Evolutionary conservation across 495 filamentous ascomycete species (phyloP).

Genomic region (Hypoxylon crocopeplum): DNA sequence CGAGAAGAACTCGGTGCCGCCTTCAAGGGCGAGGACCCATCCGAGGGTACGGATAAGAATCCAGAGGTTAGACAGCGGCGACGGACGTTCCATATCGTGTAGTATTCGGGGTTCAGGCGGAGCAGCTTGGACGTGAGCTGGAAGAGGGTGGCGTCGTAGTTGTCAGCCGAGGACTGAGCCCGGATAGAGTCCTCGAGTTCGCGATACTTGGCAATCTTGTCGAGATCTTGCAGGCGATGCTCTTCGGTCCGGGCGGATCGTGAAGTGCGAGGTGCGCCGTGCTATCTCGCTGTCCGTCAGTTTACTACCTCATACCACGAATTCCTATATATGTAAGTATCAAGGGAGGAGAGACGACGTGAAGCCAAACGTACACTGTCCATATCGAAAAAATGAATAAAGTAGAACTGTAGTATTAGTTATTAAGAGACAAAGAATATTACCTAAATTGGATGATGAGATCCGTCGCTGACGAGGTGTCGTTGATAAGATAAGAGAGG

Average conservation of each 20-base stretch:
- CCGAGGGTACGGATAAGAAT: constrained; percentile 57
- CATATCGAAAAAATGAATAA: constrained; percentile 47
- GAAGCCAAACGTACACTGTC: constrained; percentile 54
- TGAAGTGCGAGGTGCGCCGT: constrained; percentile 73
- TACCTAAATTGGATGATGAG: no score
- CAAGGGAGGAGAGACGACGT: background rate
- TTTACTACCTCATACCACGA: background rate
- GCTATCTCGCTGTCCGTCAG: constrained; percentile 62
- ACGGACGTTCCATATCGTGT: constrained; percentile 97
- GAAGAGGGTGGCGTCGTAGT: constrained; percentile 72
- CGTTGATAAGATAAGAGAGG: no score
- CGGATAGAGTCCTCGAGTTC: constrained; percentile 71
- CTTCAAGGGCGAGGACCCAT: constrained; percentile 59
- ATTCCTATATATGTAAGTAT: background rate
- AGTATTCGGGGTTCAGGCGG: constrained; percentile 92
- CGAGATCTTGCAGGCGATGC: constrained; percentile 70
- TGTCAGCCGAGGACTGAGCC: constrained; percentile 56
- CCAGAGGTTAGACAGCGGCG: constrained; percentile 68
- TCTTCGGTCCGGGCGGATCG: constrained; percentile 70
- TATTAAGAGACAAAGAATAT: no score
- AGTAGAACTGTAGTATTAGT: no score
- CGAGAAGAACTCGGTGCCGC: constrained; percentile 63
- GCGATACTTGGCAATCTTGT: constrained; percentile 80
- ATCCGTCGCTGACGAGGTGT: no score
- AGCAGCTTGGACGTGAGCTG: constrained; percentile 81